A percentile compares a stretch with the other conserved stretches of the same genome.
These are phyloP conservation scores for Lachancea nothofagi DNA, from an alignment of 805 yeast species.

Conservation along the genomic window DNA sequence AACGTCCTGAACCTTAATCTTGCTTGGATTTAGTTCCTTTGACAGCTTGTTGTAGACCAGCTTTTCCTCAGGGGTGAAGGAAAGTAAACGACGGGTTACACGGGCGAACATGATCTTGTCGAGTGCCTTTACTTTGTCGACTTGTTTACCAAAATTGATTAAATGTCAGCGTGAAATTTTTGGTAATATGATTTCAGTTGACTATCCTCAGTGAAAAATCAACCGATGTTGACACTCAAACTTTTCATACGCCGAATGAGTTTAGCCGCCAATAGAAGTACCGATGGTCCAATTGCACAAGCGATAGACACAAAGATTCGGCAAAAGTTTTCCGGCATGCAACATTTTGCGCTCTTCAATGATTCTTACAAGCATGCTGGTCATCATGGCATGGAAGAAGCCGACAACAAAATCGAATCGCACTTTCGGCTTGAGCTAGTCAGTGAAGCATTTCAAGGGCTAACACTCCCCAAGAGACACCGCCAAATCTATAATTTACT, in stretches of 20 bases:
- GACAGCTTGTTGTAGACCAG: constrained; percentile 54
- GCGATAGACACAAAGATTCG: constrained; percentile 42
- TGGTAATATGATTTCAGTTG: neutral
- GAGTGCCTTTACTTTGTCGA: neutral
- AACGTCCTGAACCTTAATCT: constrained; percentile 68
- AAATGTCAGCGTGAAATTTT: neutral
- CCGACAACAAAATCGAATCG: constrained; percentile 66
- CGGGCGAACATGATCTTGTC: neutral
- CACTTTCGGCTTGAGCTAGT: constrained; percentile 76
- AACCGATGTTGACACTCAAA: constrained; percentile 6
- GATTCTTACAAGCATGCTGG: constrained; percentile 87
- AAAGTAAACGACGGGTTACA: constrained; percentile 14
- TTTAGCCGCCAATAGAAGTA: constrained; percentile 18
- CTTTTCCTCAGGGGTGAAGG: constrained; percentile 43
- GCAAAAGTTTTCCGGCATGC: constrained; percentile 36
- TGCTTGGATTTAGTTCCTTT: constrained; percentile 53
- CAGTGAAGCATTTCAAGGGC: constrained; percentile 60
- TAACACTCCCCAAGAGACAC: constrained; percentile 69
- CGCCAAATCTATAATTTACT: constrained; percentile 63
- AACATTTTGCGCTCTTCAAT: constrained; percentile 50
- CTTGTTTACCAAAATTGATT: neutral
- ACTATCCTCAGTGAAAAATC: neutral
- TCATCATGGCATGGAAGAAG: constrained; percentile 76
- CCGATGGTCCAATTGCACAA: constrained; percentile 43
- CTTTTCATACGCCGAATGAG: constrained; percentile 12